Evolutionary conservation across 2,329 filamentous ascomycete genomes (phyloP).

Genomic region (Hypoxylon sp.): DNA sequence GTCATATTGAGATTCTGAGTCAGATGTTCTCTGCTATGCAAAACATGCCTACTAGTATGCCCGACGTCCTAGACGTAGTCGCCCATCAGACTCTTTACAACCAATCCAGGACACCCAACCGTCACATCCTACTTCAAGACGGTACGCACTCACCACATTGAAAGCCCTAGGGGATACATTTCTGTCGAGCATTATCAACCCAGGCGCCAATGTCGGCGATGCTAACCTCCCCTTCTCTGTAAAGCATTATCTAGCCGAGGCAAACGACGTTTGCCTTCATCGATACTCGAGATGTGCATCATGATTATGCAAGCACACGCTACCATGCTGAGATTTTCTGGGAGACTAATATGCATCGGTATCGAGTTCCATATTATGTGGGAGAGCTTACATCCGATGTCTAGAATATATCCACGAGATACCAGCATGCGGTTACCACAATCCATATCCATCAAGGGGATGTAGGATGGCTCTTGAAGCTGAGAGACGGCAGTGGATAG

Average conservation of each 20-base stretch:
- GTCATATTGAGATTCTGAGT: slow-evolving; percentile 63
- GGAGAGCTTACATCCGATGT: neutral
- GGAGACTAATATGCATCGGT: neutral
- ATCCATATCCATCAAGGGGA: neutral
- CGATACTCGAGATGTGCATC: slow-evolving; percentile 4
- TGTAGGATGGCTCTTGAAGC: neutral
- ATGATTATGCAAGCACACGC: neutral
- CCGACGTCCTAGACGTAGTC: slow-evolving; percentile 38
- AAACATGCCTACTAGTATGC: slow-evolving; percentile 49
- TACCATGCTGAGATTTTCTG: neutral
- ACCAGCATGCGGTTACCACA: neutral
- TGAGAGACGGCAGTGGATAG: neutral
- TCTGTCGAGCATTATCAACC: neutral
- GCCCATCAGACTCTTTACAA: slow-evolving; percentile 30
- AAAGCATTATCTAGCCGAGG: slow-evolving; percentile 14
- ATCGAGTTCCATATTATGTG: neutral
- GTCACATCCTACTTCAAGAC: slow-evolving; percentile 23
- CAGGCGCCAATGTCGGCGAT: neutral
- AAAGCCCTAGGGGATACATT: slow-evolving; percentile 4
- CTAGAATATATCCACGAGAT: neutral
- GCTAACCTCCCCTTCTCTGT: slow-evolving; percentile 5
- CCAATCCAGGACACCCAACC: slow-evolving; percentile 22
- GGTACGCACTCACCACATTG: slow-evolving; percentile 29
- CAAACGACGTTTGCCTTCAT: slow-evolving; percentile 2
- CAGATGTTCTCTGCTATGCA: slow-evolving; percentile 57